Evolutionary conservation across 768 basidiomycete species (phyloP), one percentile per base, ranked within the genome.

Genomic region (Leccinum variicolor): DNA sequence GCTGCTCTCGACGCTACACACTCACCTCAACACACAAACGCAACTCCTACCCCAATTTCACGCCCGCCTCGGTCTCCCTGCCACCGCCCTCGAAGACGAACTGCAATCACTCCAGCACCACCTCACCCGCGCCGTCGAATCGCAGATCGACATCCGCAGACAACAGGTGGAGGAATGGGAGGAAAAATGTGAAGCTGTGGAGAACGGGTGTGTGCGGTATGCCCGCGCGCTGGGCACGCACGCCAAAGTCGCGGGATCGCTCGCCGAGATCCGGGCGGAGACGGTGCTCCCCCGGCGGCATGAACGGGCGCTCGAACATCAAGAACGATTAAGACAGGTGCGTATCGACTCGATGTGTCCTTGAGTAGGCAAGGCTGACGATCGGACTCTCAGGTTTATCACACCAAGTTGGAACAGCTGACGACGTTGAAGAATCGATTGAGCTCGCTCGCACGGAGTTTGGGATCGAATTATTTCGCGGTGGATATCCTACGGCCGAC

Each of bases 21-120:
- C 84, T 3, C 88, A 90, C 69, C 76, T 94, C 6, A 88, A 89
- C 70, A 75, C 85, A 2, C 92, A 95, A 73, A 92, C 90, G 0
- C 86, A 89, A 60, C 78, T 92, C 31, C 77, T 96, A 2, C 92
- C 92, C 15, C 84, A 86, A 7, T 77, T 96, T 4, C 92, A 95
- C 72, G 79, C 83, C 1, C 91, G 91, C 66, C 88, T 96, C 15
- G 92, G 91, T 31, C 79, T 95, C 14, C 91, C 93, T 9, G 73
- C 84, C 26, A 84, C 85, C 11, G 87, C 92, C 0, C 82, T 95
- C 45, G 84, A 90, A 69, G 87, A 91, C 69, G 94, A 97, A 58
- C 79, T 95, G 31, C 76, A 80, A 53, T 72, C 80, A 8, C 80
- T 96, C 7, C 87, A 94, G 65, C 79, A 86, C 31, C 84, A 87